phyloP scores from a whole-genome alignment of 2,329 filamentous ascomycete species.

The Podosphaera fusca region DNA sequence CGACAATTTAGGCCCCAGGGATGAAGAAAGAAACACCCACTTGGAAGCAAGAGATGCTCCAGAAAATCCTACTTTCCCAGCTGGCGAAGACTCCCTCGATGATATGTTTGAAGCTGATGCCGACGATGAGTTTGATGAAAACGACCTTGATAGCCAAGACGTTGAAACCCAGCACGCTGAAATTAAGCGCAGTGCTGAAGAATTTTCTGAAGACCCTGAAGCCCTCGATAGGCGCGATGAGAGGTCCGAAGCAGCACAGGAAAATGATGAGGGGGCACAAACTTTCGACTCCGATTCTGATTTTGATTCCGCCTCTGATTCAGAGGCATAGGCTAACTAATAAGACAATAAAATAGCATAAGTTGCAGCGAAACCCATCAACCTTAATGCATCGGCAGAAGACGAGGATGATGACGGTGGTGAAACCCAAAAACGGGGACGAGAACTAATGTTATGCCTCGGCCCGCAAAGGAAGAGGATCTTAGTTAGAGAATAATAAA shows the following conservation, averaged over 20 bases:
- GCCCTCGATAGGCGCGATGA: neutral
- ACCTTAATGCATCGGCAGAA: no score
- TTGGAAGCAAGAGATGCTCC: neutral
- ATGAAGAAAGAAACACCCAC: neutral
- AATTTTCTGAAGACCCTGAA: neutral
- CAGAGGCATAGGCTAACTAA: no score
- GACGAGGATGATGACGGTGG: neutral
- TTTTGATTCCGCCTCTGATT: neutral
- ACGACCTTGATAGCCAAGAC: neutral
- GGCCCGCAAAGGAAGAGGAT: neutral
- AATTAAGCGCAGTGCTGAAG: neutral
- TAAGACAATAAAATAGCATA: neutral
- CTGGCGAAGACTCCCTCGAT: neutral
- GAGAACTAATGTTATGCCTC: no score
- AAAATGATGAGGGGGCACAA: neutral
- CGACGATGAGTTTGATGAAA: neutral
- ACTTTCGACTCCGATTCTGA: neutral
- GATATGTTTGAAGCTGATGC: neutral
- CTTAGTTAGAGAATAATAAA: neutral
- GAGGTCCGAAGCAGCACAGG: neutral
- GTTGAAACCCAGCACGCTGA: neutral
- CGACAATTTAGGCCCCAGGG: neutral
- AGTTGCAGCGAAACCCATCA: neutral
- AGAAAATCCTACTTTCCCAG: neutral
- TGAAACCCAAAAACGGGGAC: neutral